Base-by-base conservation (phyloP, 257 asterid genomes). In the Thymus mandschuricus region DNA sequence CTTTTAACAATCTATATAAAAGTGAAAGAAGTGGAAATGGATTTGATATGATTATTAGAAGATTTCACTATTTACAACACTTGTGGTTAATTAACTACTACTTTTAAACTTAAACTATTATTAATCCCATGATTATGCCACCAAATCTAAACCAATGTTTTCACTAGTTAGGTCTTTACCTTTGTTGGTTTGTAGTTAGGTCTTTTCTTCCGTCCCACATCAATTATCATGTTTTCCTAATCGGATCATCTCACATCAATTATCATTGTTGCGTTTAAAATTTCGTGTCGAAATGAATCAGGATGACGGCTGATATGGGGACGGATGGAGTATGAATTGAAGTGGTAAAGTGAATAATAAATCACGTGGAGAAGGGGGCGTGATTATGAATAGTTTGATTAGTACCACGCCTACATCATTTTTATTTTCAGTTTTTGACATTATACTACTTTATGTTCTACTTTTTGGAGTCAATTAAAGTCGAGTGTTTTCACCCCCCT, bases 11-110 rank as follows among this genome's bases (percentile, higher is more conserved):
- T n/a, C 28, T 28, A 21, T 21, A 21, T 21, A 21, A 70, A 60
- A 9, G 34, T n/a, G 38, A 38, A 54, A 67, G 21, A 10, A 21
- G 21, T 21, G 21, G 54, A 31, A 33, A 60, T 28, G 54, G 54
- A 64, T 66, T 46, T 43, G 44, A n/a, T 45, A 76, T 76, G 75
- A 80, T 80, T 52, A 73, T 69, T 80, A 60, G 79, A 80, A 80
- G 81, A 33, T 80, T 64, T 68, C 74, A 68, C 68, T 80, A 43
- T 76, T 61, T 35, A 10, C 65, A 80, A 74, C 63, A 21, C 5
- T 71, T 54, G 64, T 67, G 76, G 52, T 31, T 52, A 62, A 75
- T 51, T 10, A 21, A 11, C 35, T 6, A 41, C 71, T 10, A 38
- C 41, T 50, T 68, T 57, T 56, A 9, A 41, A 13, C 27, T 10